Percentiles rank a stretch among this genome's conserved stretches.
Evolutionary conservation across 2,329 filamentous ascomycete genomes (phyloP).

Genomic region (Neonectria faginata): DNA sequence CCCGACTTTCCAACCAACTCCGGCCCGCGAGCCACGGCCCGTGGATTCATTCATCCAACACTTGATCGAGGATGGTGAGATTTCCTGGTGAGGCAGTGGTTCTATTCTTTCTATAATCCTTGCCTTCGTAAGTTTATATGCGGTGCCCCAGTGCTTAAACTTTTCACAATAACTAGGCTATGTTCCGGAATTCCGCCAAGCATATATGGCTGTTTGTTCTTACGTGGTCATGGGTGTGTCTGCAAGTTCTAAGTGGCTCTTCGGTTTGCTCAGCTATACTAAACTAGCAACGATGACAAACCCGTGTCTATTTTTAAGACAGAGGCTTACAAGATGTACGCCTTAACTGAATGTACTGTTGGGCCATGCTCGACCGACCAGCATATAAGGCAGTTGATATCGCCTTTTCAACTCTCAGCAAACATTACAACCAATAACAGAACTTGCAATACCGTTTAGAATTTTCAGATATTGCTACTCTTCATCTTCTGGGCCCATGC

Average conservation of each 20-base stretch:
- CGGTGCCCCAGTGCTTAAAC: too few species aligned
- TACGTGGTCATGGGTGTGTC: neutral
- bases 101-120: too few species aligned
- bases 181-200: too few species aligned
- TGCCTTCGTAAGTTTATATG: too few species aligned
- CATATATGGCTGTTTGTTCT: neutral
- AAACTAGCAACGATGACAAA: neutral
- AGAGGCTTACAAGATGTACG: too few species aligned
- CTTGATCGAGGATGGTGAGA: too few species aligned
- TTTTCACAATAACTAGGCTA: too few species aligned
- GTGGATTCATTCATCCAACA: too few species aligned
- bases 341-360: neutral
- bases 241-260: neutral
- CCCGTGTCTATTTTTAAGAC: neutral
- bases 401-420: neutral
- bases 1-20: too few species aligned
- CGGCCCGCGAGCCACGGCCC: too few species aligned
- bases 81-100: too few species aligned
- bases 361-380: too few species aligned
- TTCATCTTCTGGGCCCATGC: neutral
- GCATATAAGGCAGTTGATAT: neutral
- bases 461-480: neutral
- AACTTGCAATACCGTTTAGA: neutral
- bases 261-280: neutral
- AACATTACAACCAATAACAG: neutral